phyloP scores from a whole-genome alignment of 139 green algal genomes.

The Coelastrella sp. region DNA sequence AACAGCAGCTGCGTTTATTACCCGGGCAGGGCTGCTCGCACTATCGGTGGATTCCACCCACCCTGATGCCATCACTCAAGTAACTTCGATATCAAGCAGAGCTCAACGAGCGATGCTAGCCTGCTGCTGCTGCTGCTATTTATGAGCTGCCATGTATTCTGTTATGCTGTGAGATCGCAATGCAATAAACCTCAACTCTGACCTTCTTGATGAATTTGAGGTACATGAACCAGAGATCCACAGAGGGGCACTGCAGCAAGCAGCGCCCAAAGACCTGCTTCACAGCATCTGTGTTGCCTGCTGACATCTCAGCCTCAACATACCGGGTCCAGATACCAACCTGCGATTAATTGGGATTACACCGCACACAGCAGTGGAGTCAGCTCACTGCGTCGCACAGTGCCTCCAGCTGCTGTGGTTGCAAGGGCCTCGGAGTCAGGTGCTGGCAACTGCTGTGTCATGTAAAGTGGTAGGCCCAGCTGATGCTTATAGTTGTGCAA shows the following conservation, averaged over 20 bases:
- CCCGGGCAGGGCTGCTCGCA: no score
- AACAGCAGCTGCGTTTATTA: not conserved
- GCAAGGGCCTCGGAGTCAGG: no score
- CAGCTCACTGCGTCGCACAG: not conserved
- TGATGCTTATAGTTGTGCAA: no score
- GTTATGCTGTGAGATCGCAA: not conserved
- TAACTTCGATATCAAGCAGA: no score
- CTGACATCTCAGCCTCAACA: slow-evolving; percentile 48
- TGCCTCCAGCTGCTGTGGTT: not conserved
- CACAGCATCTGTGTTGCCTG: slow-evolving; percentile 19
- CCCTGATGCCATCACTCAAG: not conserved
- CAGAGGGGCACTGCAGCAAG: slow-evolving; percentile 76
- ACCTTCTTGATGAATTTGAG: slow-evolving; percentile 85
- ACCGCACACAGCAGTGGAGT: not conserved
- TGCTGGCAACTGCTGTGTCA: not conserved
- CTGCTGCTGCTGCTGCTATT: not conserved
- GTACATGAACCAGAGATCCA: slow-evolving; percentile 88
- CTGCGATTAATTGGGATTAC: not conserved
- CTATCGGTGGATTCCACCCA: not conserved
- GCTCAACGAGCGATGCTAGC: not conserved
- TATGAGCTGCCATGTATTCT: not conserved
- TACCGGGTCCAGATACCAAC: slow-evolving; percentile 50
- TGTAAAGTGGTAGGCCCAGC: no score
- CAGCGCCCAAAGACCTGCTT: slow-evolving; percentile 88
- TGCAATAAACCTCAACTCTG: not conserved